Evolutionary conservation across 2,329 filamentous ascomycete species (phyloP).

Genomic region (Aspergillus versicolor): DNA sequence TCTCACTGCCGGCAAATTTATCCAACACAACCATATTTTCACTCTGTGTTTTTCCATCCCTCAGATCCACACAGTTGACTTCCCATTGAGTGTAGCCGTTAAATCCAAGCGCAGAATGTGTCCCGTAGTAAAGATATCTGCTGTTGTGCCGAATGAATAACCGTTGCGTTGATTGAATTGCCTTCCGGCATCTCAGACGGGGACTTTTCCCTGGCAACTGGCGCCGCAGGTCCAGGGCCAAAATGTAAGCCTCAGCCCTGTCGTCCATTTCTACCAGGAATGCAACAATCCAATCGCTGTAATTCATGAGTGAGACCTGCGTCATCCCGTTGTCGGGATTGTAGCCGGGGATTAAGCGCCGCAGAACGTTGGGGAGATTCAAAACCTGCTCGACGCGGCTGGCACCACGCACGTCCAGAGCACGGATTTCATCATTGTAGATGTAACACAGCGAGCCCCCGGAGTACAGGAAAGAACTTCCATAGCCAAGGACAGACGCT

Average conservation of each 20-base stretch:
- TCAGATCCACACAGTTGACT: constrained; percentile 55
- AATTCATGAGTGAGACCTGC: constrained; percentile 57
- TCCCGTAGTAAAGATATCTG: constrained; percentile 65
- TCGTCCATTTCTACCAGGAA: constrained; percentile 54
- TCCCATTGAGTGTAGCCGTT: constrained; percentile 64
- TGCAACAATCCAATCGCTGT: constrained; percentile 56
- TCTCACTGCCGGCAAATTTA: constrained; percentile 62
- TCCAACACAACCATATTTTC: constrained; percentile 52
- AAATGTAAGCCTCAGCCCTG: constrained; percentile 50
- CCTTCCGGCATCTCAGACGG: constrained; percentile 44
- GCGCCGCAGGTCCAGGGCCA: constrained; percentile 49
- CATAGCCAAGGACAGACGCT: constrained; percentile 59
- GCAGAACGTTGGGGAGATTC: constrained; percentile 49
- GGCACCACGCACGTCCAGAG: constrained; percentile 58
- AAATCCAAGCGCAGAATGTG: constrained; percentile 54
- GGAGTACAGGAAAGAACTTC: constrained; percentile 61
- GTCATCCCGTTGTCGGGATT: constrained; percentile 36
- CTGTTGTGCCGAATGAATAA: constrained; percentile 68
- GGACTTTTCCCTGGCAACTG: constrained; percentile 22
- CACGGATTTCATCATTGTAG: constrained; percentile 52
- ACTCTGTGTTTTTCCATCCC: constrained; percentile 40
- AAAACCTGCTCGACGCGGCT: constrained; percentile 56
- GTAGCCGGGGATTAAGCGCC: constrained; percentile 35
- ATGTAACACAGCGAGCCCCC: constrained; percentile 67
- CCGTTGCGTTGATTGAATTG: constrained; percentile 50